phyloP scores from a whole-genome alignment of 768 basidiomycete genomes.

The Imleria badia region DNA sequence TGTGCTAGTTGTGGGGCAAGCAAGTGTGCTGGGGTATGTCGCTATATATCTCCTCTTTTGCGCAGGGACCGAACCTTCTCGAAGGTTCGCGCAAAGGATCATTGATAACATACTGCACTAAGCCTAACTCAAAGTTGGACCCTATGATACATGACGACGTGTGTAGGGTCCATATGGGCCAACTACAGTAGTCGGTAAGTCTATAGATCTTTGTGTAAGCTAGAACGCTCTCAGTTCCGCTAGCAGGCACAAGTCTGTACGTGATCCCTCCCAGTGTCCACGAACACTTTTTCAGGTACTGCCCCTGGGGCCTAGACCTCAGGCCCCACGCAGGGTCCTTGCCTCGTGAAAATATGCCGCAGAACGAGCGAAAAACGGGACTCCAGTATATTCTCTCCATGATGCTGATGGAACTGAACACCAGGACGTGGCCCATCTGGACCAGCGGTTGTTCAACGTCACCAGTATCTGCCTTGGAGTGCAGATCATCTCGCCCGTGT shows the following conservation, averaged over 20 bases:
- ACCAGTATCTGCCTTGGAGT: not conserved
- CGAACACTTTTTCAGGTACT: not conserved
- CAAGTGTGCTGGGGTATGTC: not conserved
- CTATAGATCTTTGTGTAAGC: no score
- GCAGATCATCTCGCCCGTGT: not conserved
- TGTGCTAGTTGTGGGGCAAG: not conserved
- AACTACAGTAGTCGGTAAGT: no score
- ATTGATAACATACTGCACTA: no score
- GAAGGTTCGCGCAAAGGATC: conserved; percentile 24
- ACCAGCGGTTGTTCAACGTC: not conserved
- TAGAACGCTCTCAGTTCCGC: no score
- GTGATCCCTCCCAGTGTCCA: not conserved
- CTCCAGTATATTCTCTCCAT: not conserved
- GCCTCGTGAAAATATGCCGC: no score
- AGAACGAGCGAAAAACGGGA: not conserved
- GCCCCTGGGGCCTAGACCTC: not conserved
- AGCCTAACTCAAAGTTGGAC: no score
- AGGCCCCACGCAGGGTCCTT: no score
- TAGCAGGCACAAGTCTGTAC: conserved; percentile 1
- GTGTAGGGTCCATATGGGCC: no score
- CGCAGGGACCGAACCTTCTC: conserved; percentile 28
- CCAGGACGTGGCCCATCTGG: not conserved
- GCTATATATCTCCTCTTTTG: conserved; percentile 21
- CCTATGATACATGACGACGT: no score
- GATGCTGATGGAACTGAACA: not conserved